Conservation (phyloP, 2,329 filamentous ascomycete genomes). For the Pseudogymnoascus sp. region DNA sequence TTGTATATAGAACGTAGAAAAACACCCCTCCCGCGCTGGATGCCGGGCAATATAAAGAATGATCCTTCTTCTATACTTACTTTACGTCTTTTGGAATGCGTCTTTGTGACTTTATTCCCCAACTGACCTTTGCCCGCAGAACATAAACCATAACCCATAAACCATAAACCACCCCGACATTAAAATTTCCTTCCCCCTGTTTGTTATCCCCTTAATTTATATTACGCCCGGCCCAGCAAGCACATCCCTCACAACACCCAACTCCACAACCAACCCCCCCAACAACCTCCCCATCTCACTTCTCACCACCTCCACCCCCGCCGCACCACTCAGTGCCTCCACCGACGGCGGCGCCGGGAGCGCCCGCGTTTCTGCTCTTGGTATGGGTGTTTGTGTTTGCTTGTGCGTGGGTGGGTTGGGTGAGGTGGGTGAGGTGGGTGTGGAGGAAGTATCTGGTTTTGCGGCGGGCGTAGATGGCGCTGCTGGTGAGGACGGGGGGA, state of each 20-base stretch:
- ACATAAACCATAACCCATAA: too few relatives aligned
- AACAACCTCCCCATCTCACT: slow-evolving; percentile 22
- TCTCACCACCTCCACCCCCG: slow-evolving; percentile 14
- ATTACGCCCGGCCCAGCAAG: background rate
- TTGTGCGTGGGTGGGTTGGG: too few relatives aligned
- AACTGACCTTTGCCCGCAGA: too few relatives aligned
- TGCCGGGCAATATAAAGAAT: background rate
- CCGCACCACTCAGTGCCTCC: slow-evolving; percentile 1
- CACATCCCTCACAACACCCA: background rate
- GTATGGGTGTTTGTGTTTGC: too few relatives aligned
- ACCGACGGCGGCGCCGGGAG: slow-evolving; percentile 17
- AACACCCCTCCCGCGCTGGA: background rate
- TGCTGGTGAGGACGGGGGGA: too few relatives aligned
- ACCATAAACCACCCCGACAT: too few relatives aligned
- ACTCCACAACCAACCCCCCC: slow-evolving; percentile 11
- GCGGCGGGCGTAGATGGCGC: too few relatives aligned
- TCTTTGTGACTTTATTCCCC: background rate
- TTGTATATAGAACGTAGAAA: background rate
- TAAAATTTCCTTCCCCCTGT: background rate
- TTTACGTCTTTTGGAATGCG: background rate
- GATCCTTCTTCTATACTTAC: background rate
- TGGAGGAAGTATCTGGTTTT: too few relatives aligned
- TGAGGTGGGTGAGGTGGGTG: too few relatives aligned
- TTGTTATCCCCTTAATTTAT: background rate
- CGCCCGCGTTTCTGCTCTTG: slow-evolving; percentile 10